Base-by-base conservation (phyloP, 805 yeast genomes). In the Lipomyces anomalus region DNA sequence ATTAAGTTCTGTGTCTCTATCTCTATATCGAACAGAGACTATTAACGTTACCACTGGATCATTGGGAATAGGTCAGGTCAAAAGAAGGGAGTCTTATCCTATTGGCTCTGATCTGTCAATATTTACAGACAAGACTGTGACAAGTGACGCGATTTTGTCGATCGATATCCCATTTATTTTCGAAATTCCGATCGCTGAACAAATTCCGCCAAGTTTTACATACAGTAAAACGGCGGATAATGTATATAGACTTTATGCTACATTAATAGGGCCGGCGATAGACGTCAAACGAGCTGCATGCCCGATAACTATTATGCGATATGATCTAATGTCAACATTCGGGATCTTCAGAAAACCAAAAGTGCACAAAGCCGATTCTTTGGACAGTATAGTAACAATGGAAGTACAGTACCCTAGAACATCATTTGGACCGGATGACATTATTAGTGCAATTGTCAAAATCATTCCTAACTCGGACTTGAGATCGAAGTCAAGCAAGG, bases 371-470 rank as follows among this genome's bases (percentile, higher is more conserved):
- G 51, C 49, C 1, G 42, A 53, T 13, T 61, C 68, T 4, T 43
- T 57, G 2, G 71, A 69, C 46, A 70, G 68, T 38, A 51, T 65
- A 3, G 68, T 63, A 3, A 55, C 56, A 6, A 49, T 67, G 7
- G 62, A 64, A 26, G 64, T 61, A 44, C 51, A 61, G 11, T 43
- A 66, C 4, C 64, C 67, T 1, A 48, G 57, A 6, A 53, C 68
- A 1, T 65, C 69, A 1, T 67, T 57, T 41, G 73, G 73, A 3
- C 72, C 72, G 2, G 59, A 65, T 6, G 73, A 68, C 44, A 43
- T 44, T 13, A 44, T 68, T 1, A 48, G 50, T 3, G 59, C 64
- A n/a, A 52, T 46, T 34, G 37, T 66, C 38, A 59, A 56, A 24
- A 52, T 67, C 2, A 38, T 47, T n/a, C 64, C 68, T 11, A 69